Percentiles rank a stretch among this genome's conserved stretches.
These are phyloP conservation scores for Sarocladium brachiariae DNA, from an alignment of 2,329 filamentous ascomycete species.

Conservation along the genomic window DNA sequence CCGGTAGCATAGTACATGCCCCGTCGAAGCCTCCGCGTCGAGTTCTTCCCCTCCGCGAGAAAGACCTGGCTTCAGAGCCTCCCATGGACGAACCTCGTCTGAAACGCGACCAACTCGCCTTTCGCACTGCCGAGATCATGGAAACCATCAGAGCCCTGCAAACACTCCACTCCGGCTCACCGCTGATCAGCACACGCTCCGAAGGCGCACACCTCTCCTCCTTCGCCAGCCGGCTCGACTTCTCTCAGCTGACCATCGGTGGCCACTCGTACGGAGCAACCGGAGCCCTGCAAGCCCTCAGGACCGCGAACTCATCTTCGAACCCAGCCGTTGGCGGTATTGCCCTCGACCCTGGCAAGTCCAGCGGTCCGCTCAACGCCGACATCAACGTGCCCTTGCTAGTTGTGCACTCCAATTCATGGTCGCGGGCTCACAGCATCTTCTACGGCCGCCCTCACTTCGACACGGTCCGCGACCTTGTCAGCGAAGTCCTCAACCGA, in stretches of 20 bases:
- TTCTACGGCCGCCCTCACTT: conserved; percentile 62
- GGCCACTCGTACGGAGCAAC: conserved; percentile 64
- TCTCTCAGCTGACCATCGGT: conserved; percentile 43
- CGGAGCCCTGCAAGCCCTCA: conserved; percentile 53
- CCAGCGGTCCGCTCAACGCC: conserved; percentile 53
- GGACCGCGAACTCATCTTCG: conserved; percentile 27
- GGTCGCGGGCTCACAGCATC: conserved; percentile 48
- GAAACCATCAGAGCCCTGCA: conserved; percentile 35
- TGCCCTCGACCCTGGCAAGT: conserved; percentile 60
- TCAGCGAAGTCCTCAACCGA: conserved; percentile 36
- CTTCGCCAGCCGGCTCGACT: conserved; percentile 49
- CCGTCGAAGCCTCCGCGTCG: conserved; percentile 17
- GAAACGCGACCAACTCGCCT: conserved; percentile 40
- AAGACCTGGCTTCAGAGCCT: conserved; percentile 24
- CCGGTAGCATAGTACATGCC: conserved; percentile 31
- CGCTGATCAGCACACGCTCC: conserved; percentile 33
- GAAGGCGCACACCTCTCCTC: conserved; percentile 39
- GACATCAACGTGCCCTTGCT: conserved; percentile 52
- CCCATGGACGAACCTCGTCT: conserved; percentile 30
- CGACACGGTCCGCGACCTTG: conserved; percentile 52
- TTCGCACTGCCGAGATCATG: conserved; percentile 44
- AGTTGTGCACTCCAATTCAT: conserved; percentile 58
- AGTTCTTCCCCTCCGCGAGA: conserved; percentile 28
- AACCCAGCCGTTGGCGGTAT: conserved; percentile 45
- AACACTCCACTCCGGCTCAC: conserved; percentile 28